These are phyloP conservation scores for Poa pratensis DNA, from an alignment of 176 grass and related monocot species.

Conservation along the genomic window DNA sequence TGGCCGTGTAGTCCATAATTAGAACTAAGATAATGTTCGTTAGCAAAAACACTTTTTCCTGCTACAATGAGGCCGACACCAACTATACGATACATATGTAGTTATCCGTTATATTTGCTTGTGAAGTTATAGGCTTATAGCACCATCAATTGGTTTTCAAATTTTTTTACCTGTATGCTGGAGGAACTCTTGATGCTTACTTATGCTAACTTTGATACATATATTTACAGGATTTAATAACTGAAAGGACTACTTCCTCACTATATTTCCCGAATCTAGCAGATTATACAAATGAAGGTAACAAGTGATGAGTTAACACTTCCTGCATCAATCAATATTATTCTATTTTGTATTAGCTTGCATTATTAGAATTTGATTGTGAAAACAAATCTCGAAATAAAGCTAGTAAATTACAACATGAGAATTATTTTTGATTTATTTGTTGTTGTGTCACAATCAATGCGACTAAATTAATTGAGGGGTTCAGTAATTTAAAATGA, in stretches of 20 bases:
- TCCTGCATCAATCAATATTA: neutral
- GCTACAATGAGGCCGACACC: neutral
- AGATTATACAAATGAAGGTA: slow-evolving; percentile 57
- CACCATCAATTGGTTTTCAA: neutral
- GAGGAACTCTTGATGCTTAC: neutral
- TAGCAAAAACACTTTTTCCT: neutral
- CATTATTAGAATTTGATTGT: neutral
- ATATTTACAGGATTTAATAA: slow-evolving; percentile 49
- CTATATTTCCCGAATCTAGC: slow-evolving; percentile 40
- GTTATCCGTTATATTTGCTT: neutral
- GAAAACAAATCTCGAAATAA: neutral
- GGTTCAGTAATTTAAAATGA: neutral
- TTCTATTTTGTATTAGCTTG: neutral
- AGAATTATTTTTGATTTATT: neutral
- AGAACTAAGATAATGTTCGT: neutral
- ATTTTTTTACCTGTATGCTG: neutral
- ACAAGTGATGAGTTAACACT: neutral
- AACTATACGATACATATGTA: neutral
- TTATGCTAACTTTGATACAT: slow-evolving; percentile 1
- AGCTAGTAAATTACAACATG: neutral
- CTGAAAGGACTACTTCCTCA: slow-evolving; percentile 41
- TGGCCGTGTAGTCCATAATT: neutral
- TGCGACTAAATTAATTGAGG: neutral
- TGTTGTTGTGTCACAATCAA: neutral
- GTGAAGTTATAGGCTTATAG: neutral